Base-by-base conservation (phyloP, 352 stramenopile species). In the Globisporangium parvum region DNA sequence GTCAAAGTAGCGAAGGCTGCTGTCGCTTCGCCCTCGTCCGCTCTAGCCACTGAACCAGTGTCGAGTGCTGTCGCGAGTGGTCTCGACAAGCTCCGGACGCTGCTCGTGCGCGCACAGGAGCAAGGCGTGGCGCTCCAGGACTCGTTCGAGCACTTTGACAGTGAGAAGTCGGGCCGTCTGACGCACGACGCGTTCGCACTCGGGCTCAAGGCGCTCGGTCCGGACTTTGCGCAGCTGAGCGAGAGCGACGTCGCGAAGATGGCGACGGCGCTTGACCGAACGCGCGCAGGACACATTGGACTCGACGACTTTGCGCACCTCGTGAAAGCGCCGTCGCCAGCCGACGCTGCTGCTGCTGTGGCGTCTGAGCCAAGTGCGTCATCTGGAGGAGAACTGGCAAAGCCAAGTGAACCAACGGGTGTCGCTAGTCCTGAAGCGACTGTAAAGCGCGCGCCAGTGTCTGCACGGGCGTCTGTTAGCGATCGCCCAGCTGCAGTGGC, bases 71-170 rank as follows among this genome's bases (percentile, higher is more conserved):
- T 59, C 0, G 47, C 54, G 5, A 39, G 55, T 0, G 65, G 64
- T 8, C 49, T 90, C 15, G 47, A 54, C 9, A 73, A 77, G 23
- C 60, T 94, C 1, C 78, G 75, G 3, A 63, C 60, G 1, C 40
- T 92, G 14, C 54, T 94, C 2, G 26, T 62, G n/a, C 67, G 53
- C 18, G 79, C 80, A 9, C 60, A 76, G 47, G 60, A 65, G 15
- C 66, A 67, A n/a, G 78, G 69, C 1, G 75, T 91, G 31, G 55
- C 74, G 31, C 54, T 91, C 1, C 58, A 73, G 11, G 55, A 69
- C 8, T 75, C 77, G 4, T 91, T 96, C 47, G 60, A 66, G n/a
- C 80, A 91, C 59, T 93, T 95, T 51, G 85, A 96, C 63, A 84
- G 77, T 53, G 70, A 88, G 47, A 63, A 68, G 11, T 85, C 77